Base-by-base conservation (phyloP, 176 grass and related monocot species). In the Oryza longistaminata region DNA sequence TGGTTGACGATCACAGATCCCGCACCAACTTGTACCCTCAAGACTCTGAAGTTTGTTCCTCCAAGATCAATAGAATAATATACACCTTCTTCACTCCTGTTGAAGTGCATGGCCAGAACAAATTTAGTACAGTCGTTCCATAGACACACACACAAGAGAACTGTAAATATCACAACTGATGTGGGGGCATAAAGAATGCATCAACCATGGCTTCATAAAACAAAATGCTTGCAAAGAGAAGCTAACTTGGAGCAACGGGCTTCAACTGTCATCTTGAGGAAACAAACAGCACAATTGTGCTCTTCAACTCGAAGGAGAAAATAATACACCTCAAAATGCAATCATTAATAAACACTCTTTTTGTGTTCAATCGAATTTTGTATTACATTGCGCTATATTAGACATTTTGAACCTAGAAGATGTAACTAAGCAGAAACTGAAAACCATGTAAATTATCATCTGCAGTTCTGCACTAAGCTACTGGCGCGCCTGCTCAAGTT, bases 11-110 rank as follows among this genome's bases (percentile, higher is more conserved):
- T 88, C 71, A 85, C 86, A 12, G 89, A 92, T 13, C 83, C 74
- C 29, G 25, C 91, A 78, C 83, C 96, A 76, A 98, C 83, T 75
- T 91, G 87, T 66, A 95, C 88, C 53, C 88, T 90, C 78, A 95
- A 76, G 21, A 89, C 86, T 82, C 93, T 89, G 44, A 95, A 92
- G 84, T 86, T 87, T 73, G 91, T 95, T 76, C 91, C 93, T 43
- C 91, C 96, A 19, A 98, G 86, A 94, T 98, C 93, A 82, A 98
- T 80, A 67, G 96, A 81, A 88, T 95, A 95, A 81, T 86, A 98
- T 49, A 88, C 69, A 39, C 96, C 96, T 84, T 95, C 83, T 89
- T 95, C 96, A 42, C 60, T 93, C 82, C 96, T 95, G 91, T 73
- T 71, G 1, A 83, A 52, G 17, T 31, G n/a, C 73, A 74, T 0